Base-by-base conservation (phyloP, 2,329 filamentous ascomycete genomes). In the Tolypocladium capitatum region DNA sequence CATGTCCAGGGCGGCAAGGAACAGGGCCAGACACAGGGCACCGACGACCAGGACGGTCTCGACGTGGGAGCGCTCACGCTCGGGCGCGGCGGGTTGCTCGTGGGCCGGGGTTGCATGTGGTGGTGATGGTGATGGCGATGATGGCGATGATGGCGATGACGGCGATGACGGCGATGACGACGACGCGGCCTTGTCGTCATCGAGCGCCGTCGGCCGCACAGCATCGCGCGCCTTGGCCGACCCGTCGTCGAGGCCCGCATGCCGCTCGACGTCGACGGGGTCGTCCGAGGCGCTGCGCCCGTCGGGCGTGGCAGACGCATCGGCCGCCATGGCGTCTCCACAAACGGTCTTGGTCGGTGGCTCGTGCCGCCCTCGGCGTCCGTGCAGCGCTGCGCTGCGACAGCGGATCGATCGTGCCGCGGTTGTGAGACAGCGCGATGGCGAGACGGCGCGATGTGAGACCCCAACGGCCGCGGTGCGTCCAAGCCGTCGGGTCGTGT, bases 1-100 rank as follows among this genome's bases (percentile, higher is more conserved):
- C 46, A 72, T 66, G 56, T 78, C 75, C 46, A 78, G 66, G 0
- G 75, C 74, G 2, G 74, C 74, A 32, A 78, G 67, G 59, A 78
- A 76, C 18, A 78, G 63, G 2, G 67, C 61, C 32, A 68, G 57
- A 45, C 66, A 67, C n/a, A 71, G 58, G 11, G 68, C 67, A 4
- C 64, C 56, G 53, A 71, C 64, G 56, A 71, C 57, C 45, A 71
- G 58, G 43, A 60, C 51, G 8, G 64, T 69, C 56, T 71, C 55
- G 13, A 67, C 49, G 36, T 56, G 62, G 8, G 67, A 70, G 45
- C 68, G 61, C 20, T 54, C 49, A 35, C 61, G 61, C 48, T 68
- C 66, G 6, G 64, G 63, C 7, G 50, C 51, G 14, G 6, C 32
- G 24, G 21, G 18, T 14, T 20, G 35, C n/a, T 10, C 5, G 3